Evolutionary conservation across 2,329 filamentous ascomycete genomes (phyloP), one percentile per base, ranked within the genome.

Genomic region (Metarhizium guizhouense): DNA sequence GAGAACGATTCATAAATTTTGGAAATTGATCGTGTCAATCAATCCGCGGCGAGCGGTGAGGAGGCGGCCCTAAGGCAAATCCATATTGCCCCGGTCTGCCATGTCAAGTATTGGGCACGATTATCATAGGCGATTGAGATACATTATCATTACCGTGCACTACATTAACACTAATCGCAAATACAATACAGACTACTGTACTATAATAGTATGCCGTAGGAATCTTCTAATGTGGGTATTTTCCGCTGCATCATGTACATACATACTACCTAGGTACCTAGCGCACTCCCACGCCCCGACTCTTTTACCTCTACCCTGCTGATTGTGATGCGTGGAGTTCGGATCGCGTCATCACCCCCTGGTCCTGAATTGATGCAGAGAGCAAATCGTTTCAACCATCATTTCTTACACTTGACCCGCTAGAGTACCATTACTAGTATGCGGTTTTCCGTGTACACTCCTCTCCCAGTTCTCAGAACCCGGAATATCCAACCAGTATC

Each of bases 401-500:
- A n/a, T 51, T 51, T 47, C 51, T 64, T 62, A 69, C 34, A 70
- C 68, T 55, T 70, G 64, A 29, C 67, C 66, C 20, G 64, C 77
- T 50, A 70, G 60, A 3, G 64, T 69, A 14, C 63, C 63, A 14
- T 50, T 55, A 34, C 57, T 25, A 25, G 25, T 60, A 53, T 61
- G 81, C 68, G 87, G 83, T 64, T 84, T 82, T 58, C 81, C 58
- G 77, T 61, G 68, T 54, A 85, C 75, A 10, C 78, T 80, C 50
- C 80, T 77, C 64, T 85, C 80, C 88, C 88, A 94, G 58, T 84
- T 83, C 51, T 85, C 80, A 59, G 83, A 77, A 56, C 81, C 82
- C 56, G 82, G 72, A 54, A 82, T 82, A 58, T 87, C 88, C 16
- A 95, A 75, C 91, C 92, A 96, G 74, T 95, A 96, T 56, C 78